These are phyloP conservation scores for Rhynchosporium graminicola DNA, from an alignment of 2,329 filamentous ascomycete genomes.

Conservation along the genomic window DNA sequence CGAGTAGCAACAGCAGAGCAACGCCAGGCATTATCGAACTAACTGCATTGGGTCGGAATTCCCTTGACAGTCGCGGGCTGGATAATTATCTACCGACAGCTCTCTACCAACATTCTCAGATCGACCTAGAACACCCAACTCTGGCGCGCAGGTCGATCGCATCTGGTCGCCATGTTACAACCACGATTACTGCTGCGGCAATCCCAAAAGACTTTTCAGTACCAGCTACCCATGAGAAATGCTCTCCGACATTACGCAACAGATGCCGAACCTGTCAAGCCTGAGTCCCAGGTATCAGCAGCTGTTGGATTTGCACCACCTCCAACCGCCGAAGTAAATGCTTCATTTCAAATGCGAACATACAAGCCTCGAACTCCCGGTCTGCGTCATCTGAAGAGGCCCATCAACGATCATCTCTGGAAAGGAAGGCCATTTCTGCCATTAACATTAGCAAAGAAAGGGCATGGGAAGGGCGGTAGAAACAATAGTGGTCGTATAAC, in stretches of 20 bases:
- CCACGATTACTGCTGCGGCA: constrained; percentile 58
- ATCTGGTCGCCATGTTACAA: constrained; percentile 58
- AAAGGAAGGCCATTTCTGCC: constrained; percentile 82
- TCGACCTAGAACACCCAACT: constrained; percentile 4
- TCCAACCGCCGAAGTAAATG: constrained; percentile 44
- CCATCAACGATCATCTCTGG: constrained; percentile 96
- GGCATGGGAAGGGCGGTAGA: constrained; percentile 87
- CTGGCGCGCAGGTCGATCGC: constrained; percentile 30
- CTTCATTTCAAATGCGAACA: constrained; percentile 60
- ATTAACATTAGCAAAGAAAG: constrained; percentile 89
- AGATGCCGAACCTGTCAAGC: constrained; percentile 42
- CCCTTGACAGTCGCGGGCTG: constrained; percentile 8
- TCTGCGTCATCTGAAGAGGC: constrained; percentile 84
- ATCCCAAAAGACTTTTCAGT: constrained; percentile 47
- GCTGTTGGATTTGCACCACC: constrained; percentile 48
- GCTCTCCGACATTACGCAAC: constrained; percentile 56
- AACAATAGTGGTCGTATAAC: constrained; percentile 86
- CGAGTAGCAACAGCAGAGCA: neutral
- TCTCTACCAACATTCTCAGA: neutral
- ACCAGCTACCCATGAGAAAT: constrained; percentile 48
- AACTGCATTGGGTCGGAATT: neutral
- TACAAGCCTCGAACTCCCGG: constrained; percentile 95
- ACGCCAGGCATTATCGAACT: constrained; percentile 13
- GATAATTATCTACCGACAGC: constrained; percentile 6
- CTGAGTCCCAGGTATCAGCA: constrained; percentile 41